Evolutionary conservation across 495 filamentous ascomycete genomes (phyloP).

Genomic region (Tuber microsphaerosporum): DNA sequence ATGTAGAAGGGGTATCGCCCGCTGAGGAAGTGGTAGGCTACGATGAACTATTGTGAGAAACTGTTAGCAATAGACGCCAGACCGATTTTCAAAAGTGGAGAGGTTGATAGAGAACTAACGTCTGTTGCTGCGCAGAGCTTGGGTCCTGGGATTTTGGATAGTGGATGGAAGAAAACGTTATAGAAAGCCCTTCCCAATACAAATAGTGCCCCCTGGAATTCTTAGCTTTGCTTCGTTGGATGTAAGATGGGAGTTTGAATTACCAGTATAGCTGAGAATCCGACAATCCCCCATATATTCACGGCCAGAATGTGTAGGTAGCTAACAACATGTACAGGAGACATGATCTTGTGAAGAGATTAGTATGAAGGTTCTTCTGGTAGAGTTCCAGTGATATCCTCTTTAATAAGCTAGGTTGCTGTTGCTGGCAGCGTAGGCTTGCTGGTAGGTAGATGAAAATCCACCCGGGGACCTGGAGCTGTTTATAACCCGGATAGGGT

Average conservation of each 20-base stretch:
- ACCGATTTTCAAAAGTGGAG: neutral
- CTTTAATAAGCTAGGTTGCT: neutral
- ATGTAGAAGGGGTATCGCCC: slow-evolving; percentile 9
- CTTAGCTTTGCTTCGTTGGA: neutral
- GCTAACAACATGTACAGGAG: neutral
- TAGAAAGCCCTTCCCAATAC: slow-evolving; percentile 14
- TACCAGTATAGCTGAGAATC: no score
- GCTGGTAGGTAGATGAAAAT: neutral
- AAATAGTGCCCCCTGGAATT: neutral
- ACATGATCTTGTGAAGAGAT: neutral
- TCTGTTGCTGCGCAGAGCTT: slow-evolving; percentile 40
- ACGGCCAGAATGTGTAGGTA: neutral
- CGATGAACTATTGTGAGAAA: neutral
- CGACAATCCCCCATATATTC: neutral
- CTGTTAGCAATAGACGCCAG: neutral
- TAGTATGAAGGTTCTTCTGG: neutral
- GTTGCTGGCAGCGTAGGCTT: neutral
- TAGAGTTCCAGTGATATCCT: neutral
- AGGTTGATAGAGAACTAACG: slow-evolving; percentile 8
- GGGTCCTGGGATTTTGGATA: slow-evolving; percentile 32
- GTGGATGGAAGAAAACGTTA: slow-evolving; percentile 36
- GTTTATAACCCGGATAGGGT: neutral
- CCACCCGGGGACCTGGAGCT: neutral
- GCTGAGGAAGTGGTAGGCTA: neutral
- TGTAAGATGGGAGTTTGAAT: neutral